A percentile compares a stretch with the other conserved stretches of the same genome.
Conservation (phyloP, 2,329 filamentous ascomycete genomes). For the Kalaharituber pfeilii region DNA sequence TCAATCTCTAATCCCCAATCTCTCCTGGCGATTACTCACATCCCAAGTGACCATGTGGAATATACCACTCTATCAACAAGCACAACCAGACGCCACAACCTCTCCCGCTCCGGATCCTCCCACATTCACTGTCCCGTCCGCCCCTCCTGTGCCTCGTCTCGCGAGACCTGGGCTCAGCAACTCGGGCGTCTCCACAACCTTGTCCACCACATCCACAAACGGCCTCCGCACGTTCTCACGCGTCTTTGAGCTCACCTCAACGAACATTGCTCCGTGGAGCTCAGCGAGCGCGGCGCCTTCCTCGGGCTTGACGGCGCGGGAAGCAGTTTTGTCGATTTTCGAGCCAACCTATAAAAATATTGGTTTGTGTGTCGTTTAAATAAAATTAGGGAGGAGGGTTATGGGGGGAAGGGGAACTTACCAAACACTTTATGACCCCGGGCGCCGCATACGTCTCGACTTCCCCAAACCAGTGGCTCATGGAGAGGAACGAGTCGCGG, state of each 20-base stretch:
- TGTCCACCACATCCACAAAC: conserved; percentile 37
- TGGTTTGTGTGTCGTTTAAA: neutral
- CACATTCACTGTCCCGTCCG: conserved; percentile 17
- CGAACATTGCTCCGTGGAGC: conserved; percentile 33
- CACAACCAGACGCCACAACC: conserved; percentile 16
- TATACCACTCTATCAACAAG: conserved; percentile 17
- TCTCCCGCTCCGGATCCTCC: conserved; percentile 13
- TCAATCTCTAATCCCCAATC: neutral
- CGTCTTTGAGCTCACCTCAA: conserved; percentile 39
- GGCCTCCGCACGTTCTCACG: conserved; percentile 35
- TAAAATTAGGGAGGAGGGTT: neutral
- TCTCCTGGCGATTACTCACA: too few relatives aligned
- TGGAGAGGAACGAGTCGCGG: conserved; percentile 34
- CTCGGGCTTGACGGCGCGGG: conserved; percentile 32
- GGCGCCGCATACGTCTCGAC: conserved; percentile 35
- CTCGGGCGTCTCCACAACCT: conserved; percentile 32
- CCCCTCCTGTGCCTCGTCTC: conserved; percentile 12
- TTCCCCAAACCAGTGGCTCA: conserved; percentile 40
- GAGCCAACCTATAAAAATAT: conserved; percentile 30
- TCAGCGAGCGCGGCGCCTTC: conserved; percentile 35
- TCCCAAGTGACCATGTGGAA: too few relatives aligned
- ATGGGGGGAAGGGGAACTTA: conserved; percentile 18
- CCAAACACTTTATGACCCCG: conserved; percentile 35
- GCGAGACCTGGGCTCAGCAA: conserved; percentile 28
- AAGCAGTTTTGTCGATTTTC: conserved; percentile 34